These are phyloP conservation scores for Coniosporium tulheliwenetii DNA, from an alignment of 2,329 filamentous ascomycete genomes.

Conservation along the genomic window DNA sequence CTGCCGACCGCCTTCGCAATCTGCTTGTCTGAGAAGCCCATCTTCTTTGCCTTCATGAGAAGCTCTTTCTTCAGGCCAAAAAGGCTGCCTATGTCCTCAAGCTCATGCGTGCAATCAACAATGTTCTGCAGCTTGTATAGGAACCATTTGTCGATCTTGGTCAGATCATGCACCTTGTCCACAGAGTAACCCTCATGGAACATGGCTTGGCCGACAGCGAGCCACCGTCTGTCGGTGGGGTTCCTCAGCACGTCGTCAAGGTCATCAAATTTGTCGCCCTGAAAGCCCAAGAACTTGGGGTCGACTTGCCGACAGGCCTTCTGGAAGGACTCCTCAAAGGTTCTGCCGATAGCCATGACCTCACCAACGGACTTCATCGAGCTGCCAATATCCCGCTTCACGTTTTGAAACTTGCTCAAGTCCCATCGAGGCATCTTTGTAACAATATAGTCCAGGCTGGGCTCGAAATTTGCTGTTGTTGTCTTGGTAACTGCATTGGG, in stretches of 20 bases:
- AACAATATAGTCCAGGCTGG: constrained; percentile 91
- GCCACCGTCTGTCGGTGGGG: constrained; percentile 91
- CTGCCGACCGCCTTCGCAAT: constrained; percentile 75
- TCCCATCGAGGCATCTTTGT: constrained; percentile 99
- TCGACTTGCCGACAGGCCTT: constrained; percentile 98
- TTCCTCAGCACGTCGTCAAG: constrained; percentile 81
- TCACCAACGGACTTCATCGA: constrained; percentile 99
- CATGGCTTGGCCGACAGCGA: constrained; percentile 96
- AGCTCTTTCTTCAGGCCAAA: constrained; percentile 78
- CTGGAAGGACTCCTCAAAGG: constrained; percentile 97
- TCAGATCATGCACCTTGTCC: constrained; percentile 80
- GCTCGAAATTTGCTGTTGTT: constrained; percentile 97
- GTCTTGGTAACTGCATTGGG: constrained; percentile 98
- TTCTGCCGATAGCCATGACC: constrained; percentile 97
- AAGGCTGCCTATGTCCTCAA: constrained; percentile 70
- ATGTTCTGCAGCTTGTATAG: constrained; percentile 96
- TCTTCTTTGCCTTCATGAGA: constrained; percentile 83
- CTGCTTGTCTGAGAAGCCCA: constrained; percentile 94
- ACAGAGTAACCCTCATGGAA: constrained; percentile 92
- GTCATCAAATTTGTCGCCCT: constrained; percentile 87
- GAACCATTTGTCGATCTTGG: constrained; percentile 99
- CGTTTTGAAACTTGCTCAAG: constrained; percentile 96
- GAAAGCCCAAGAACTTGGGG: constrained; percentile 79
- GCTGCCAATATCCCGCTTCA: constrained; percentile 92
- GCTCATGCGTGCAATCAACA: constrained; percentile 73